Evolutionary conservation across 1,284 basidiomycete genomes (phyloP).

Genomic region (Mrakiaceae sp.): DNA sequence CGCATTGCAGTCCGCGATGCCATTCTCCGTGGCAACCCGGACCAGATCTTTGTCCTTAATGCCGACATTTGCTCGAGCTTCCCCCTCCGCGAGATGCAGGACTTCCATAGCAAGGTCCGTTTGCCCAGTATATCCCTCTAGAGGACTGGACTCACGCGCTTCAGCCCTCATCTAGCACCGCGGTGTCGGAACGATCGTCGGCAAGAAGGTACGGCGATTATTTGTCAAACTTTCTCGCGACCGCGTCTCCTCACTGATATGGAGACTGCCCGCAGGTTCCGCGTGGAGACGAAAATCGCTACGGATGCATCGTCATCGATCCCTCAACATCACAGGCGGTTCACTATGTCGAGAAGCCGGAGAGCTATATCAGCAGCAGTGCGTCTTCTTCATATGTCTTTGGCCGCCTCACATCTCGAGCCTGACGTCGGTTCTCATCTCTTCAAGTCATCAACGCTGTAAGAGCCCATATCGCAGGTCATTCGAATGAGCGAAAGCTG

Average conservation of each 20-base stretch:
- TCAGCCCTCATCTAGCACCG: slow-evolving; percentile 29
- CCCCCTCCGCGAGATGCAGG: slow-evolving; percentile 37
- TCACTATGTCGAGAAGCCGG: slow-evolving; percentile 38
- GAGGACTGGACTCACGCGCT: too few relatives aligned
- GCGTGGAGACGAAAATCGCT: slow-evolving; percentile 39
- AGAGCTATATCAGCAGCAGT: slow-evolving; percentile 2
- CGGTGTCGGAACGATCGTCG: slow-evolving; percentile 41
- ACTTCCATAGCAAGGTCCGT: slow-evolving; percentile 29
- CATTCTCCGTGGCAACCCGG: slow-evolving; percentile 37
- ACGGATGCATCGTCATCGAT: slow-evolving; percentile 41
- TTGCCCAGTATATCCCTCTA: too few relatives aligned
- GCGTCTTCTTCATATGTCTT: too few relatives aligned
- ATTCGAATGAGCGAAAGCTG: background rate
- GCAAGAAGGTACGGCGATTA: slow-evolving; percentile 32
- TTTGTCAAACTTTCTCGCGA: background rate
- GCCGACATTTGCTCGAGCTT: slow-evolving; percentile 42
- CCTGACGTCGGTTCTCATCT: too few relatives aligned
- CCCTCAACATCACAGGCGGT: slow-evolving; percentile 32
- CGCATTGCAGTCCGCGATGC: slow-evolving; percentile 37
- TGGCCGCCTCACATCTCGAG: too few relatives aligned
- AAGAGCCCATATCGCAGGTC: background rate
- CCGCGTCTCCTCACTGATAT: background rate
- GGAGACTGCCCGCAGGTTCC: slow-evolving; percentile 1
- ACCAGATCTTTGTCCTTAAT: slow-evolving; percentile 43
- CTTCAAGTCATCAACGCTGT: slow-evolving; percentile 7